phyloP scores from a whole-genome alignment of 163 green algal genomes.

The Chlamydomonas reinhardtii region DNA sequence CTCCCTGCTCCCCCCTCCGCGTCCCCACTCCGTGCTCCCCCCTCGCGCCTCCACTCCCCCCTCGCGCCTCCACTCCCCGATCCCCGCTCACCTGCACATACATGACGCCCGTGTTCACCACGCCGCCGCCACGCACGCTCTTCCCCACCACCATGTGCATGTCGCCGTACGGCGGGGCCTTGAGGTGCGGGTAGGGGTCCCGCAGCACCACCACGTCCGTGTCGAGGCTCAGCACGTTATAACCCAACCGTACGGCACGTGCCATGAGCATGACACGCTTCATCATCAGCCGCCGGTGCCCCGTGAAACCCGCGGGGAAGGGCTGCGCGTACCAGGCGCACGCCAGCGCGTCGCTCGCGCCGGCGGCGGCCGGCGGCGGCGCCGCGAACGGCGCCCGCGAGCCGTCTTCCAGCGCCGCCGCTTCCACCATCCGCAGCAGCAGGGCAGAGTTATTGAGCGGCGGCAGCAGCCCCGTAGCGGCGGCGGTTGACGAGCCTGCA shows the following conservation, averaged over 20 bases:
- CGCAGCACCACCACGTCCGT: constrained; percentile 53
- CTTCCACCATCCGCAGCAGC: background rate
- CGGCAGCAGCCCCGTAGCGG: background rate
- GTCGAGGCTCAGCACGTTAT: constrained; percentile 56
- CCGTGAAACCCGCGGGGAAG: constrained; percentile 18
- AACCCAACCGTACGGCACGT: constrained; percentile 37
- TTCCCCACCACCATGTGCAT: constrained; percentile 34
- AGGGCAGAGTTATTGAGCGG: background rate
- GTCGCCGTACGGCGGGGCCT: constrained; percentile 41
- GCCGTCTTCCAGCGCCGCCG: too few species aligned
- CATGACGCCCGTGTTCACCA: constrained; percentile 48
- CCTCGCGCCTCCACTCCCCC: background rate
- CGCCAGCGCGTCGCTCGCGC: background rate
- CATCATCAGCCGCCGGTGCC: constrained; percentile 37
- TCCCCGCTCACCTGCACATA: constrained; percentile 43
- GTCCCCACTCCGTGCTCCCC: background rate
- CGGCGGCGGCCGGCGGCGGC: too few species aligned
- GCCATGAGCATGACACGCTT: constrained; percentile 29
- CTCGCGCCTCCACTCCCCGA: too few species aligned
- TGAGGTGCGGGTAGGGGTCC: constrained; percentile 53
- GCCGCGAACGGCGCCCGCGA: background rate
- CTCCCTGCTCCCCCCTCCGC: background rate
- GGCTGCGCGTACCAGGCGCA: constrained; percentile 40
- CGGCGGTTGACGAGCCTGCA: background rate
- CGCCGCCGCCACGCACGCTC: background rate